phyloP scores from a whole-genome alignment of 495 filamentous ascomycete species.

The Daldinia childiae region DNA sequence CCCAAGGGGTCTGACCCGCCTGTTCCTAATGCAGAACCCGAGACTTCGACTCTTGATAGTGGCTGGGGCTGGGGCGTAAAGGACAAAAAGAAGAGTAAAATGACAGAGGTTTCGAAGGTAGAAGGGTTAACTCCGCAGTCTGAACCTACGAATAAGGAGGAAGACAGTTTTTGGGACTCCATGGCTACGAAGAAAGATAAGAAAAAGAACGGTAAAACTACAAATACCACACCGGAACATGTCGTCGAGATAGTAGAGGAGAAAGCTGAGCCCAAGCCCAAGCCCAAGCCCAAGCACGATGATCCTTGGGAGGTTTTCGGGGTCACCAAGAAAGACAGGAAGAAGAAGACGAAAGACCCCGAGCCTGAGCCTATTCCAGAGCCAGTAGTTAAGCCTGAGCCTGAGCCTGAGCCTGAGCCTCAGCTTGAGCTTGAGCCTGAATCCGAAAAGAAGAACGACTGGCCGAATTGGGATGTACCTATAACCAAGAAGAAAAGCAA shows the following conservation, averaged over 20 bases:
- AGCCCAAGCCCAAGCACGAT: background rate
- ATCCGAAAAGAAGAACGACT: constrained; percentile 26
- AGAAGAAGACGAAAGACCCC: constrained; percentile 1
- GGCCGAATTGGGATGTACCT: constrained; percentile 1
- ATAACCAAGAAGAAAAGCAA: constrained; percentile 31
- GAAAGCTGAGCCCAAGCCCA: background rate
- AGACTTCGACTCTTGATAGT: constrained; percentile 17
- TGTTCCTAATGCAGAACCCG: constrained; percentile 20
- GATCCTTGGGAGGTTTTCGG: constrained; percentile 1
- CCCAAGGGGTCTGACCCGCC: constrained; percentile 28
- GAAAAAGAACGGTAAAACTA: constrained; percentile 1
- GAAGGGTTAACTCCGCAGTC: background rate
- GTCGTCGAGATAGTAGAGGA: background rate
- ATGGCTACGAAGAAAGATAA: background rate
- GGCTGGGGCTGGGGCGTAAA: constrained; percentile 29
- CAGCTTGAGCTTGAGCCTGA: constrained; percentile 28
- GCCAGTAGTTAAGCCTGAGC: constrained; percentile 18
- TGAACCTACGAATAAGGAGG: constrained; percentile 9
- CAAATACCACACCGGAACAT: background rate
- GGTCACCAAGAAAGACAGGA: background rate
- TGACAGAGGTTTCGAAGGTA: constrained; percentile 10
- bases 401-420: background rate
- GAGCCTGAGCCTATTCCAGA: constrained; percentile 16
- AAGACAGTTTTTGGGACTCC: background rate
- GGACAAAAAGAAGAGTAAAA: constrained; percentile 35